Base-by-base conservation (phyloP, 345 rosid species). In the Corchorus capsularis region DNA sequence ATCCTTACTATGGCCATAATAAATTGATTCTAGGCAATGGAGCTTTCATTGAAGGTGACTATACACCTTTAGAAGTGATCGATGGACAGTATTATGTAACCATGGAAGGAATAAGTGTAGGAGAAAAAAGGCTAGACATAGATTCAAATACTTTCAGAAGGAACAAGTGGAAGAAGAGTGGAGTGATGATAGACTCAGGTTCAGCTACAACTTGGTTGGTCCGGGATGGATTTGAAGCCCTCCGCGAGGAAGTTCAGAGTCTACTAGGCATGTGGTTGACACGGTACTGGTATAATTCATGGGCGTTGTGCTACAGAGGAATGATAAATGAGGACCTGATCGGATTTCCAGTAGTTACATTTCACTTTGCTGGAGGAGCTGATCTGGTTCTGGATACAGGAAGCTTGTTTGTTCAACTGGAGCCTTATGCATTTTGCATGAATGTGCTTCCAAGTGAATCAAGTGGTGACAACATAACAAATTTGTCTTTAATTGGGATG, bases 81-180 rank as follows among this genome's bases (percentile, higher is more conserved):
- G 46, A 17, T 19, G 85, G 88, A 16, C 56, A 72, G 22, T 89
- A 82, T 77, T 77, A 84, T 20, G 50, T 88, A 54, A 84, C 76
- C 32, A 76, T 89, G 3, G 89, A 88, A 87, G 84, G 82, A 67
- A 86, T 88, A 10, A 87, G 91, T 39, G 71, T 87, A 2, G 93
- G 88, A 9, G 82, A 41, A 8, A 86, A 61, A 59, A 75, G 77
- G 71, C 87, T 91, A 6, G 68, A 68, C 32, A 87, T 86, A 0
- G 83, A 88, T 53, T 85, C 83, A 0, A 46, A 11, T n/a, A 67
- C 73, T 5, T 87, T 86, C 76, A 78, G 7, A 20, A 78, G 73
- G 50, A 64, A 55, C 71, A 66, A 46, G 41, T 68, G 76, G 20
- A n/a, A 74, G 22, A 79, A 35, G 53, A 74, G 76, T 4, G 85